Evolutionary conservation across 1,139 yeast genomes (phyloP), one percentile per base, ranked within the genome.

Genomic region (Hansenula anomala): DNA sequence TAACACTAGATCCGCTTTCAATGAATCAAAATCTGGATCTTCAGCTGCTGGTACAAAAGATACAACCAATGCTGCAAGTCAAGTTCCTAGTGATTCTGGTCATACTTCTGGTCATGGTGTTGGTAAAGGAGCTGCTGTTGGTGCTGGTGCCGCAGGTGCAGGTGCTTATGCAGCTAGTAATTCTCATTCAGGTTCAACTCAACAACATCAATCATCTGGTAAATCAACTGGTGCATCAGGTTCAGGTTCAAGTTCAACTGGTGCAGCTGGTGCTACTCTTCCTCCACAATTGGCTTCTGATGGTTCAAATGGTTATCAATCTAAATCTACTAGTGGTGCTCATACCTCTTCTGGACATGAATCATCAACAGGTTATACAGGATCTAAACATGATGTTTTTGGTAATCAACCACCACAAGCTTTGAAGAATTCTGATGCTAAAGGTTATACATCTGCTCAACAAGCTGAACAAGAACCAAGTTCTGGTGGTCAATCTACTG

Each of bases 1-100:
- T 11, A 45, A 36, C 30, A 39, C 42, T 7, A 47, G 54, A 30
- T 23, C 36, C 9, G 48, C 55, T 22, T 29, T 43, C 10, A 32
- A 48, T 15, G 38, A 35, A 15, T 40, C 51, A n/a, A 30, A 30
- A 22, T 14, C 33, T 4, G 28, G 14, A 3, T 44, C 49, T 29
- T 26, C 41, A 14, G 28, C 47, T 34, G 36, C 37, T 27, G 41
- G 14, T 23, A 10, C 27, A n/a, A 11, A 20, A 20, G 16, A 13
- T 19, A 14, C 43, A 17, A 37, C 37, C 14, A 28, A 38, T 8
- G 37, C 51, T 11, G 36, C 15, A 36, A 36, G 22, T 32, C 37
- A 27, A 39, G 48, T 28, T 41, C 42, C 39, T 3, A 17, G 18
- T 28, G 31, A 19, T 11, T 13, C 10, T 17, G 31, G 32, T 30